Evolutionary conservation across 768 basidiomycete species (phyloP).

Genomic region (Lactarius pseudohatsudake): DNA sequence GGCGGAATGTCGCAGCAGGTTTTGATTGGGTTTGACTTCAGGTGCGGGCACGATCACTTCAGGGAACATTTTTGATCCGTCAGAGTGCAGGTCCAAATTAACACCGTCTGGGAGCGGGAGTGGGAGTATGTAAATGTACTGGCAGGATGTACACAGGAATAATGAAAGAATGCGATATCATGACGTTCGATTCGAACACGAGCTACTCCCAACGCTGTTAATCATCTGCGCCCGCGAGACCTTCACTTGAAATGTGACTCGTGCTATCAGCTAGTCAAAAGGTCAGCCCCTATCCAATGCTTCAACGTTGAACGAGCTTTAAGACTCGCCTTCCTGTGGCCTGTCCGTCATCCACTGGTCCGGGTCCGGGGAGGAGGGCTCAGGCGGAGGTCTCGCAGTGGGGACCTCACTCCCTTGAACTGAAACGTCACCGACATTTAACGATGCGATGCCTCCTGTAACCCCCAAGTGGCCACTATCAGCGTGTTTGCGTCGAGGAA

Average conservation of each 20-base stretch:
- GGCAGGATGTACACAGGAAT: background rate
- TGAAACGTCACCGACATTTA: background rate
- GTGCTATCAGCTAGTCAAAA: background rate
- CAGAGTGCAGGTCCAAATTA: background rate
- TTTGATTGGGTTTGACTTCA: background rate
- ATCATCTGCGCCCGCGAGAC: no score
- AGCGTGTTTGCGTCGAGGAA: background rate
- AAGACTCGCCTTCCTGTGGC: background rate
- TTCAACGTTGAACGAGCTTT: background rate
- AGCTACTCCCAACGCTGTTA: background rate
- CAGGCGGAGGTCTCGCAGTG: no score
- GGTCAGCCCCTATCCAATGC: background rate
- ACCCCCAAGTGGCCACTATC: background rate
- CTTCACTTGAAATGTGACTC: background rate
- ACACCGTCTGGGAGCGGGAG: background rate
- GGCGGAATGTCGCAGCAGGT: background rate
- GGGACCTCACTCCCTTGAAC: background rate
- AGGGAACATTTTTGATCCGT: no score
- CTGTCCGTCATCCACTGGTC: background rate
- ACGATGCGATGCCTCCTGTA: background rate
- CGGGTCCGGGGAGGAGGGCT: no score
- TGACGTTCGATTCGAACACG: background rate
- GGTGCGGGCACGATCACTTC: background rate
- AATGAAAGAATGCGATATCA: no score
- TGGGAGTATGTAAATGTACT: background rate